Conservation (phyloP, 2,329 filamentous ascomycete species). For the Cladosporium sp. region DNA sequence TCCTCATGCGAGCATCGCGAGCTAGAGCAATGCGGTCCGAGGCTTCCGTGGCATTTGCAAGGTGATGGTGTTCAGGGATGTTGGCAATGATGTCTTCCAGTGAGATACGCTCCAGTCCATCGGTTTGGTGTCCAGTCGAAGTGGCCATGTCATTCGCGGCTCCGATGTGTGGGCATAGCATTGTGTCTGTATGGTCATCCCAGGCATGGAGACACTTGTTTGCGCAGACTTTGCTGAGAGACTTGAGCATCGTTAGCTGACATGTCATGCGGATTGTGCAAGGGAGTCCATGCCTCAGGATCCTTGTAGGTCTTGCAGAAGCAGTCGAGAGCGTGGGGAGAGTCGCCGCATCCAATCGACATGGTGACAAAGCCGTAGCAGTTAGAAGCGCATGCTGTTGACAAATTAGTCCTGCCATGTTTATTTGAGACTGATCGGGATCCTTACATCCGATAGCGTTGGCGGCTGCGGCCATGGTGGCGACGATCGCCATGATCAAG, state of each 20-base stretch:
- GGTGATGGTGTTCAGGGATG: background rate
- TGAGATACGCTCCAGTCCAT: background rate
- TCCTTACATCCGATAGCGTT: background rate
- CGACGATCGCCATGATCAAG: background rate
- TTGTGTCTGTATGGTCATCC: background rate
- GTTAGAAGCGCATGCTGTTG: background rate
- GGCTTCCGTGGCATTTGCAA: too few species aligned
- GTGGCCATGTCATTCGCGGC: too few species aligned
- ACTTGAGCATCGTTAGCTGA: background rate
- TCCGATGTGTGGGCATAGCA: background rate
- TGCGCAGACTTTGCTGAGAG: background rate
- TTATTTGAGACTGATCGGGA: background rate
- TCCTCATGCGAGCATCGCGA: background rate
- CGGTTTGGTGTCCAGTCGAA: too few species aligned
- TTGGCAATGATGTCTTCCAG: background rate
- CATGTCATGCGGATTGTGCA: background rate
- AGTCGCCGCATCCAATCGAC: background rate
- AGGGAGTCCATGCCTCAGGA: background rate
- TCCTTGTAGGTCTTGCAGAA: background rate
- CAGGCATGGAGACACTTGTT: background rate
- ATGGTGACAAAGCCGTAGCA: background rate
- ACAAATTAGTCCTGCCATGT: background rate
- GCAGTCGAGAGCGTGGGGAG: background rate
- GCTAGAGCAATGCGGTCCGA: background rate
- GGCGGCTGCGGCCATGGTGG: background rate